Evolutionary conservation across 1,284 basidiomycete species (phyloP).

Genomic region (Heterobasidion occidentale): DNA sequence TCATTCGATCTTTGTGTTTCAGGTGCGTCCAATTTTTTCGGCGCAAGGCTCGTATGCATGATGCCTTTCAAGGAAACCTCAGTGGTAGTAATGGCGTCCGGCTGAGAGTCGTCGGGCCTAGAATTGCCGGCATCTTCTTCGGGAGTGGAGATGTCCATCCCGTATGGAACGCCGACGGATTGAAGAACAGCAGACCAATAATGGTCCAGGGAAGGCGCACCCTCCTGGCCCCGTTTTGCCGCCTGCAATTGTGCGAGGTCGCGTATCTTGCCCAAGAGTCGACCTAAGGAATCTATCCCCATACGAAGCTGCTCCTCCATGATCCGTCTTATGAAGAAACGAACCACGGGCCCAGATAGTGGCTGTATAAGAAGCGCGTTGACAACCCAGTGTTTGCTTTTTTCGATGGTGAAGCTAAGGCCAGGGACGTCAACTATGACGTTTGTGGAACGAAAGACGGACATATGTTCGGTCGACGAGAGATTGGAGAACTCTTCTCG

Average conservation of each 20-base stretch:
- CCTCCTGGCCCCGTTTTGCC: slow-evolving; percentile 4
- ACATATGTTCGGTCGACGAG: slow-evolving; percentile 4
- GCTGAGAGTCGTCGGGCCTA: slow-evolving; percentile 4
- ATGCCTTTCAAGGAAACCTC: slow-evolving; percentile 26
- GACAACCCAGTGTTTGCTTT: slow-evolving; percentile 40
- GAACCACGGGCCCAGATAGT: slow-evolving; percentile 21
- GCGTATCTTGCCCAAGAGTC: slow-evolving; percentile 20
- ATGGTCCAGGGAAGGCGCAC: neutral
- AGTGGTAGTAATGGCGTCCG: neutral
- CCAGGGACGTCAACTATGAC: slow-evolving; percentile 30
- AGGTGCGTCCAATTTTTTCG: slow-evolving; percentile 5
- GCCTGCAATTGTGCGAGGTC: slow-evolving; percentile 21
- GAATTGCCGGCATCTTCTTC: slow-evolving; percentile 8
- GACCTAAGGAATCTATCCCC: slow-evolving; percentile 23
- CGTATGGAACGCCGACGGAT: neutral
- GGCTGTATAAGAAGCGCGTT: slow-evolving; percentile 41
- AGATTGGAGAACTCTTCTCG: slow-evolving; percentile 11
- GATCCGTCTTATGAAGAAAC: slow-evolving; percentile 22
- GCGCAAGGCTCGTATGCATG: slow-evolving; percentile 25
- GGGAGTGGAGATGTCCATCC: neutral
- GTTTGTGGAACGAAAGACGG: slow-evolving; percentile 32
- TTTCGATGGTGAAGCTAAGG: slow-evolving; percentile 28
- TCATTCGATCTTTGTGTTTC: slow-evolving; percentile 8
- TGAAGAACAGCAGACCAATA: slow-evolving; percentile 2
- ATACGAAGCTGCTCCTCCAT: slow-evolving; percentile 25